Evolutionary conservation across 352 stramenopile genomes (phyloP).

Genomic region (Globisporangium cystogenes): DNA sequence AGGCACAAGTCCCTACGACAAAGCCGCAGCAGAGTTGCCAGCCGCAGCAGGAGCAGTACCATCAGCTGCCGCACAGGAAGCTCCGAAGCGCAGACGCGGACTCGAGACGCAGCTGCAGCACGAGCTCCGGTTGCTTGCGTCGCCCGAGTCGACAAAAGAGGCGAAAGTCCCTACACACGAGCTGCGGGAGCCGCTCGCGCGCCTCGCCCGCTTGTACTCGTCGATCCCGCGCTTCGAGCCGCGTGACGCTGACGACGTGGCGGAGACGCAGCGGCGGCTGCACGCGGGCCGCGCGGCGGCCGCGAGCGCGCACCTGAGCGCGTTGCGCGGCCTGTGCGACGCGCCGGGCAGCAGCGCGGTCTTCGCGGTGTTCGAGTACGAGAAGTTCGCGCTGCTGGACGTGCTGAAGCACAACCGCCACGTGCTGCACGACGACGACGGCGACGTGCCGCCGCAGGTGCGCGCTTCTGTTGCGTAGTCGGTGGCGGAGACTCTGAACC

Average conservation of each 20-base stretch:
- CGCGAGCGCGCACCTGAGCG: conserved; percentile 20
- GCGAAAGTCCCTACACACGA: no score
- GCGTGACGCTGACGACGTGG: not conserved
- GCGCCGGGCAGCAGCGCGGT: not conserved
- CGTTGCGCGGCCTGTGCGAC: conserved; percentile 30
- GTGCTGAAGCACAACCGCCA: conserved; percentile 69
- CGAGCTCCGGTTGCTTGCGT: conserved; percentile 15
- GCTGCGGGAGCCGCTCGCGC: conserved; percentile 5
- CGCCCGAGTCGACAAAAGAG: no score
- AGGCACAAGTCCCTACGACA: no score
- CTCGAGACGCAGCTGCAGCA: conserved; percentile 41
- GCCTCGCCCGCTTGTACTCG: conserved; percentile 44
- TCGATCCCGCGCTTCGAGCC: conserved; percentile 36
- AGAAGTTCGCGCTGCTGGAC: conserved; percentile 55
- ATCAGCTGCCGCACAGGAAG: no score
- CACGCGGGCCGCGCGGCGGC: not conserved
- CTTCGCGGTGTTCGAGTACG: conserved; percentile 67
- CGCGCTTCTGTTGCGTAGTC: no score
- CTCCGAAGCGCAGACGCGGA: conserved; percentile 4
- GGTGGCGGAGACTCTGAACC: no score
- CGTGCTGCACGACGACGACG: conserved; percentile 32
- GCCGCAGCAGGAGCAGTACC: no score
- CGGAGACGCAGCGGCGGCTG: not conserved
- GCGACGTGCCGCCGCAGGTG: conserved; percentile 3
- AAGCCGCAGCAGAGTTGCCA: no score